Base-by-base conservation (phyloP, 441 rosid species). In the Rhodomyrtus psidioides region DNA sequence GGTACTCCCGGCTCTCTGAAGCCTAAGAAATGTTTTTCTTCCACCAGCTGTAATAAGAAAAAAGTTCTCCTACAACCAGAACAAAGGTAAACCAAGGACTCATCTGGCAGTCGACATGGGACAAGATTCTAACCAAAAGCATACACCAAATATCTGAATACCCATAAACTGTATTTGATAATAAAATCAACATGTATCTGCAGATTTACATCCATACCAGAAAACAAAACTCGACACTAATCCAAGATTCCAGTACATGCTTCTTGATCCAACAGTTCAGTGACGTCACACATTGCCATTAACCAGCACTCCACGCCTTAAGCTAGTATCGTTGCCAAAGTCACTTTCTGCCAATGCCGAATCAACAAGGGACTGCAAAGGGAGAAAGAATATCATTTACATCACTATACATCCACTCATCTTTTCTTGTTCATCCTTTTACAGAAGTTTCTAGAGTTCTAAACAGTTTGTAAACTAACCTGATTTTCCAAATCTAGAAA, bases 301-400 rank as follows among this genome's bases (percentile, higher is more conserved):
- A 8, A 86, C 88, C 83, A 88, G 75, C 46, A 84, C 55, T 82
- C 93, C 90, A 81, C 85, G 91, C 89, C 86, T 85, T 60, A 55
- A 19, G 83, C 88, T 89, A 79, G 82, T 82, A 53, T 89, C 93
- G 81, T 89, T 90, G n/a, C 88, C 88, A 85, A 83, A 46, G 56
- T 90, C 92, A 83, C 79, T 75, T 65, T 93, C 93, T 82, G 58
- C 51, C 87, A 82, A 82, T 70, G 93, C 88, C 2, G 90, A 89
- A 84, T 92, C 93, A 83, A 94, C 93, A 23, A 91, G 88, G 70
- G 92, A 88, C 96, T 94, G 94, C 92, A 89, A 84, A 70, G 16
- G 46, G 59, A 12, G 84, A 85, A 65, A 39, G 16, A 70, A 39
- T 70, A 39, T 70, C 49, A 70, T 39, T 70, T 70, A 70, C 79